Evolutionary conservation across 176 grass and related monocot genomes (phyloP), one percentile per base, ranked within the genome.

Genomic region (Typha latifolia): DNA sequence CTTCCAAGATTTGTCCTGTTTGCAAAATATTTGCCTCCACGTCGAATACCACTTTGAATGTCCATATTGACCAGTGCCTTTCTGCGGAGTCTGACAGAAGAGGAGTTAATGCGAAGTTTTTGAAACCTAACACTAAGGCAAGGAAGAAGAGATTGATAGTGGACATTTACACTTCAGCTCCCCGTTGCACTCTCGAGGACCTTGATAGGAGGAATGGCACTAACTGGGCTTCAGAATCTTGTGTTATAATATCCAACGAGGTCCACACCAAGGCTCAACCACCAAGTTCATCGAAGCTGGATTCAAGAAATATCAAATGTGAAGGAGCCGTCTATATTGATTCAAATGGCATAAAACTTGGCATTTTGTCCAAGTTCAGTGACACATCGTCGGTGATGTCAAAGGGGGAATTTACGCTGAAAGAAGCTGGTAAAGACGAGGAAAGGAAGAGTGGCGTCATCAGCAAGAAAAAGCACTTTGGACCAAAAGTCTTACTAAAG

Each of bases 21-120:
- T 99, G 94, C 70, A 93, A 81, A 81, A 79, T 78, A 14, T 93
- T 99, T 71, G 80, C 89, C 63, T 99, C 94, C 37, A 87, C 86
- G 55, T 99, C 94, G 0, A 99, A 99, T 74, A 99, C 94, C 62
- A 99, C 86, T 74, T 62, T 99, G 85, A 99, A 99, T 79, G 86
- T 89, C 13, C 94, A 99, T 72, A 99, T 99, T 29, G 94, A 99
- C 63, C 89, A 83, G 66, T 99, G 94, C 62, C 78, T 99, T 59
- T 87, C 79, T 66, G 80, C 64, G 34, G 86, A 86, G 56, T 87
- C 89, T 55, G 82, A 84, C 78, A 62, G 70, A 29, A 80, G 90
- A 63, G 67, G 5, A 48, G 67, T 74, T 63, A 77, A 84, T 69
- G 68, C 62, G 12, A 66, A 83, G 65, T 13, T 71, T 52, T 68